Evolutionary conservation across 2,329 filamentous ascomycete genomes (phyloP), one percentile per base, ranked within the genome.

Genomic region (Neonectria hederae): DNA sequence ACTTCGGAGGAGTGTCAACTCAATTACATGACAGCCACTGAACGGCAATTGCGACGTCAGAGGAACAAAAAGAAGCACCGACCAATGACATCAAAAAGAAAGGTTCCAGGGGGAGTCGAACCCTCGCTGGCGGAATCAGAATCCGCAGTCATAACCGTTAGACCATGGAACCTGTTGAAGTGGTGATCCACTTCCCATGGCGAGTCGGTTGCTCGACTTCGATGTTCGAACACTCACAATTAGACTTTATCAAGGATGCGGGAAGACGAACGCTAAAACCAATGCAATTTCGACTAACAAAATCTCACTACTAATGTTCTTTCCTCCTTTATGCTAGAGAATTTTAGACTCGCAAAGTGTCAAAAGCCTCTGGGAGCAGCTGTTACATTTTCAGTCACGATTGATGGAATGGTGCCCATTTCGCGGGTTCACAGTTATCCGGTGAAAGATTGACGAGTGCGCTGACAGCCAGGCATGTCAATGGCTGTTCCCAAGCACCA

Each of bases 111-210:
- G 69, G 69, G 69, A 72, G 69, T 72, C 69, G 69, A 72, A 72
- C 69, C 69, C 69, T 69, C 69, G 69, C 69, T 72, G 69, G 69
- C 69, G 69, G 69, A 72, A 72, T 72, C 69, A 72, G 69, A 72
- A 72, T 72, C 69, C 69, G 69, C 69, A 72, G 69, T 72, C 69
- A 72, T 72, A 70, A 62, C 69, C 69, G 48, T 69, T 69, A 69
- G 65, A 68, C 67, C 67, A 66, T 58, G 63, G 30, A 67, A 69
- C 67, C 67, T 11, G 10, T 35, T 40, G 40, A 52, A 60, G 53
- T 26, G 40, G 22, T 61, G 19, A 42, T 58, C 56, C 43, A 56
- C 54, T 59, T 55, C 38, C 19, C 51, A 51, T 65, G 59, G 54
- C n/a, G 40, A 24, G 32, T 38, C 49, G 42, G 32, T 17, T 53